Evolutionary conservation across 2,329 filamentous ascomycete species (phyloP), one percentile per base, ranked within the genome.

Genomic region (Fusarium torulosum): DNA sequence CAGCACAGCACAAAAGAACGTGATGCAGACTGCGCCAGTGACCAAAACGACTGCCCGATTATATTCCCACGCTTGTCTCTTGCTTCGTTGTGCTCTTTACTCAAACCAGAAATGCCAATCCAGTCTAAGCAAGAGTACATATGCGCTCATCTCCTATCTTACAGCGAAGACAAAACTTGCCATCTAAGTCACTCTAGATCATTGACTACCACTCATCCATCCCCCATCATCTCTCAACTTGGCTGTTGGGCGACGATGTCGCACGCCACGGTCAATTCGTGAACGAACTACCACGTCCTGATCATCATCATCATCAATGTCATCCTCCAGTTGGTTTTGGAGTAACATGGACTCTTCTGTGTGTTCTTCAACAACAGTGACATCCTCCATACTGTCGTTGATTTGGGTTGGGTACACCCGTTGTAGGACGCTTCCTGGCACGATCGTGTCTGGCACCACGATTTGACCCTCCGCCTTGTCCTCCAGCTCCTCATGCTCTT

Each of bases 181-280:
- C 38, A 53, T 51, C 21, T 20, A 31, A 54, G 42, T 8, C 49
- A 11, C 35, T 46, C 29, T 52, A 14, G 27, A 40, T 62, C 42
- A 66, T 40, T 65, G 61, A 23, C 63, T 70, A 19, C 44, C 57
- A 17, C 44, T 46, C 23, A 61, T 51, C 53, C 63, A 58, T 33
- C 43, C 29, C 8, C 78, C 77, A 19, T 75, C 77, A 21, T 79
- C 77, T 33, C 76, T 71, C 55, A 79, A 75, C 45, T 80, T 80
- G 10, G 77, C 75, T 4, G 79, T 77, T 44, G 67, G 72, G 20
- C 79, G 75, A 38, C 79, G 74, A 25, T 72, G 75, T 52, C 78
- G 73, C 23, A 63, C 59, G 19, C 69, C 71, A 41, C 77, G 69
- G 31, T 75, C 60, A 25, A 63, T 31, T 29, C 60, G 60, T 29